Conservation (phyloP, 2,329 filamentous ascomycete species). For the Cryphonectria carpinicola region DNA sequence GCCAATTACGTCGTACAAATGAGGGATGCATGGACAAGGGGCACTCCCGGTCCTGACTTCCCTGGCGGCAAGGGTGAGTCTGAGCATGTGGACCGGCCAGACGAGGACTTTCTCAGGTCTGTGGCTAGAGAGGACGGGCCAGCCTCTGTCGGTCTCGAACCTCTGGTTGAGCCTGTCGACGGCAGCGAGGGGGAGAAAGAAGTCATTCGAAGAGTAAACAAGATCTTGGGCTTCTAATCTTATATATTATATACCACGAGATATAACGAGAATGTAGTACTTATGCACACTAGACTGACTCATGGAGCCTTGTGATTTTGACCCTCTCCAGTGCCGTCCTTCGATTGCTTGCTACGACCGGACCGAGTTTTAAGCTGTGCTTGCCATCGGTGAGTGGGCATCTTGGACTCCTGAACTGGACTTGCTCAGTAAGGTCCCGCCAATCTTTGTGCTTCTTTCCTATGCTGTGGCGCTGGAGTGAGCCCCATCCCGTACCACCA, state of each 20-base stretch:
- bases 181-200: constrained; percentile 20
- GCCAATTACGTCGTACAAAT: constrained; percentile 72
- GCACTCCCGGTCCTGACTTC: constrained; percentile 72
- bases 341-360: neutral
- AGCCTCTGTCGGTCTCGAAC: constrained; percentile 22
- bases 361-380: no score
- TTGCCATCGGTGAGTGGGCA: neutral
- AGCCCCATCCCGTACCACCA: neutral
- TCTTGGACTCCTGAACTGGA: neutral
- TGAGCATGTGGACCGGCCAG: constrained; percentile 52
- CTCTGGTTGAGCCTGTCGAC: constrained; percentile 8
- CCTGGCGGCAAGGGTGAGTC: constrained; percentile 72
- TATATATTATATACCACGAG: neutral
- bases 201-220: constrained; percentile 23
- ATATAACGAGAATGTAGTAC: neutral
- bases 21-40: constrained; percentile 69
- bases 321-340: neutral
- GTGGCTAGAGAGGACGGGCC: constrained; percentile 17
- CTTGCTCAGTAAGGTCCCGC: neutral
- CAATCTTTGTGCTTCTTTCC: neutral
- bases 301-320: neutral
- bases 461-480: neutral
- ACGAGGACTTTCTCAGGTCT: constrained; percentile 15
- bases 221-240: constrained; percentile 16
- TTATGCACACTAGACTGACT: neutral